Conservation (phyloP, 2,329 filamentous ascomycete genomes). For the Aspergillus candidus region DNA sequence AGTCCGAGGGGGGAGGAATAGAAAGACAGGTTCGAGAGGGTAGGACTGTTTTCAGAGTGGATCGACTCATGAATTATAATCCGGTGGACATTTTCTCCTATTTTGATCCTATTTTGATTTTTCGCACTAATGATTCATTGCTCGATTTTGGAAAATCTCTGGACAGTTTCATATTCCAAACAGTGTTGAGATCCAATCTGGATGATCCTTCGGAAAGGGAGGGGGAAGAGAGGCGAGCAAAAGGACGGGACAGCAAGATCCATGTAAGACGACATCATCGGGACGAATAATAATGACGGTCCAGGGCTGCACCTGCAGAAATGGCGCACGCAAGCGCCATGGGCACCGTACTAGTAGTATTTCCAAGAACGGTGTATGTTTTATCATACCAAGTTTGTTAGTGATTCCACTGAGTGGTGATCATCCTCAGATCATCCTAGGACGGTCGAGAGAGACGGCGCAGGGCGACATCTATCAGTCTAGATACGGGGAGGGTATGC, state of each 20-base stretch:
- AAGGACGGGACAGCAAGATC: constrained; percentile 1
- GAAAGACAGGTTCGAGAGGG: neutral
- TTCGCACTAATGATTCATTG: neutral
- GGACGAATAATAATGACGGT: constrained; percentile 6
- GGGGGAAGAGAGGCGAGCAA: neutral
- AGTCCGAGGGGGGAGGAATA: no score
- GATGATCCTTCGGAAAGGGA: constrained; percentile 1
- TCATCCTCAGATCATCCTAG: no score
- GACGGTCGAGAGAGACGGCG: no score
- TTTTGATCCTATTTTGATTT: neutral
- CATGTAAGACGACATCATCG: constrained; percentile 1
- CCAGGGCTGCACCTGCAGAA: constrained; percentile 19
- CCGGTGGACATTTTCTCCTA: neutral
- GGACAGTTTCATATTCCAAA: no score
- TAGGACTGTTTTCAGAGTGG: no score
- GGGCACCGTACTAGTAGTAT: neutral
- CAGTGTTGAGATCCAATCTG: neutral
- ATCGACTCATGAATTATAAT: neutral
- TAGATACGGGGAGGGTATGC: no score
- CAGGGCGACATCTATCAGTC: no score
- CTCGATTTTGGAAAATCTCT: neutral
- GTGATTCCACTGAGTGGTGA: no score
- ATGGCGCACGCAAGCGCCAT: constrained; percentile 13
- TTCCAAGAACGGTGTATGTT: no score
- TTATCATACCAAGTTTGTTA: neutral